phyloP scores from a whole-genome alignment of 352 stramenopile genomes.

The Phytophthora crassamura region DNA sequence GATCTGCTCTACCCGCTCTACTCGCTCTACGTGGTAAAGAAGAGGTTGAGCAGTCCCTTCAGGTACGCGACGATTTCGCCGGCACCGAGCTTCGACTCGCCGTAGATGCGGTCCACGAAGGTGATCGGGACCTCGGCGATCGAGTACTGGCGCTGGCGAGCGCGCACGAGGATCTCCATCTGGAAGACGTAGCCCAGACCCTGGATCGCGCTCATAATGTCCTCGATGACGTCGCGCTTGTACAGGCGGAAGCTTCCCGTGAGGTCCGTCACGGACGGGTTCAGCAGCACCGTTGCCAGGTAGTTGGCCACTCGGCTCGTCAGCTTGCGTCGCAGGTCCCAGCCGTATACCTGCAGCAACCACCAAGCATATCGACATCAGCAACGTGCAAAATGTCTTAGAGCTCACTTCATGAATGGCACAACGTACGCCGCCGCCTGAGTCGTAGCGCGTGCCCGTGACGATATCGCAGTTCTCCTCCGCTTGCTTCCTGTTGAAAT shows the following conservation, averaged over 20 bases:
- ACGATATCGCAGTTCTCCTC: slow-evolving; percentile 94
- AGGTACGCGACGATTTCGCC: slow-evolving; percentile 98
- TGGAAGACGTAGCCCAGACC: slow-evolving; percentile 98
- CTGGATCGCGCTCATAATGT: slow-evolving; percentile 93
- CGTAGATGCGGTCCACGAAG: slow-evolving; percentile 99
- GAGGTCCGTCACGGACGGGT: slow-evolving; percentile 95
- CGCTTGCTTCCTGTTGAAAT: slow-evolving; percentile 64
- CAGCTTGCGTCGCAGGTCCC: slow-evolving; percentile 96
- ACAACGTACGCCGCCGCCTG: slow-evolving; percentile 91
- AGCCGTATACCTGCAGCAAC: slow-evolving; percentile 90
- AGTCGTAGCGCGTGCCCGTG: slow-evolving; percentile 95
- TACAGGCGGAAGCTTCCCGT: slow-evolving; percentile 98
- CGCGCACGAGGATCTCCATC: slow-evolving; percentile 98
- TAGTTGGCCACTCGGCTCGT: slow-evolving; percentile 98
- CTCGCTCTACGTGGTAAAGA: slow-evolving; percentile 91
- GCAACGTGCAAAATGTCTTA: not conserved
- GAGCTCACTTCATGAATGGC: not conserved
- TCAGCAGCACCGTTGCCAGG: slow-evolving; percentile 96
- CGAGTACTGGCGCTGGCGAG: slow-evolving; percentile 90
- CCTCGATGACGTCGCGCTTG: slow-evolving; percentile 94
- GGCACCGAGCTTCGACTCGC: slow-evolving; percentile 97
- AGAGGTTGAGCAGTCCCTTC: slow-evolving; percentile 95
- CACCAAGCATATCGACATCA: slow-evolving; percentile 1
- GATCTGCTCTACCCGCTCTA: slow-evolving; percentile 13
- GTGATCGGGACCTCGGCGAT: slow-evolving; percentile 97